Evolutionary conservation across 108 stramenopile species (phyloP).

Genomic region (Nitzschia sp.): DNA sequence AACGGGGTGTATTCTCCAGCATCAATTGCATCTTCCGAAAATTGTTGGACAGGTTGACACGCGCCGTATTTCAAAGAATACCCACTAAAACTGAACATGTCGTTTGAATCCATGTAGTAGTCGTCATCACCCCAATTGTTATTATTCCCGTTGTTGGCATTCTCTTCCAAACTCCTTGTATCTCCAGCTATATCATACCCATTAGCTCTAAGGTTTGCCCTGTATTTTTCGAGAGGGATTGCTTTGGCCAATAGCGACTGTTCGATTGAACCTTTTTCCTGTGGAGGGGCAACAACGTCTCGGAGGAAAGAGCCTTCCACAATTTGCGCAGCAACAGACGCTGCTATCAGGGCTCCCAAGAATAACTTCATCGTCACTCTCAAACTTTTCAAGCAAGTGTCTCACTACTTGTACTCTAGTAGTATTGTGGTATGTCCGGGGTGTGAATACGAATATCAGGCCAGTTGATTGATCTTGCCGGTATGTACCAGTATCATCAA

Average conservation of each 20-base stretch:
- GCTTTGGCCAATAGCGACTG: constrained; percentile 32
- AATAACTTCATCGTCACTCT: constrained; percentile 13
- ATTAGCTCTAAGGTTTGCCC: constrained; percentile 6
- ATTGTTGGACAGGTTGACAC: constrained; percentile 65
- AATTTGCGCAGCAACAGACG: not conserved
- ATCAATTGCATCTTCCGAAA: constrained; percentile 51
- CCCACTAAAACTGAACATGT: constrained; percentile 39
- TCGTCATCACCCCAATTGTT: constrained; percentile 25
- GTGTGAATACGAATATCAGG: too few relatives aligned
- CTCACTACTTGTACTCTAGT: too few relatives aligned
- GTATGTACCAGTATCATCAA: too few relatives aligned
- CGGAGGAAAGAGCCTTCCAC: constrained; percentile 27
- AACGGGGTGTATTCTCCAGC: constrained; percentile 62
- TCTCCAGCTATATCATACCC: constrained; percentile 11
- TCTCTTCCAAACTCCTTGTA: not conserved
- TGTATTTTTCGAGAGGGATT: constrained; percentile 41
- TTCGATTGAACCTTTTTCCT: constrained; percentile 12
- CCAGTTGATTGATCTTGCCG: too few relatives aligned
- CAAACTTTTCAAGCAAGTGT: not conserved
- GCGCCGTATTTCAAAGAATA: constrained; percentile 60
- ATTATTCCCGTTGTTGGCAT: constrained; percentile 13
- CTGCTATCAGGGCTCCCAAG: not conserved
- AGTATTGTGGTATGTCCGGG: too few relatives aligned
- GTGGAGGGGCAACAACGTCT: constrained; percentile 11
- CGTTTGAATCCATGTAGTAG: constrained; percentile 16